Conservation (phyloP, 257 asterid genomes). For the Solanum gracilifrons region DNA sequence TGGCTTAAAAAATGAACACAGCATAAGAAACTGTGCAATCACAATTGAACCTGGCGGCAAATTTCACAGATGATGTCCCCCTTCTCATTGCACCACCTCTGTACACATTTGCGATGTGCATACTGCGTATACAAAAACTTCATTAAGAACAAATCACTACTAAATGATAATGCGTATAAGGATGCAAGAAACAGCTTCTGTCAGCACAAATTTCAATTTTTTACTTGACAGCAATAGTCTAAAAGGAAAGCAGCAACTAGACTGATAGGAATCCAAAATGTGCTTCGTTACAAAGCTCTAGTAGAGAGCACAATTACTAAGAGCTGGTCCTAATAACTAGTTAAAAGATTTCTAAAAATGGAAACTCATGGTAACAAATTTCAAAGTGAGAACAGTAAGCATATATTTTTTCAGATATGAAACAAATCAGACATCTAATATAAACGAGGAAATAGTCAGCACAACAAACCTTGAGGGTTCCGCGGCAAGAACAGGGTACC, state of each 20-base stretch:
- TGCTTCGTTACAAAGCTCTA: not conserved
- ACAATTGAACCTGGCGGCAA: slow-evolving; percentile 39
- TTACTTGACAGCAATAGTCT: not conserved
- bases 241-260: not conserved
- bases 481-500: slow-evolving; percentile 77
- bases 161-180: not conserved
- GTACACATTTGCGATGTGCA: slow-evolving; percentile 76
- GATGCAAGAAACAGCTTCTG: not conserved
- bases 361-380: not conserved
- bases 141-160: not conserved
- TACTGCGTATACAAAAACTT: slow-evolving; percentile 26
- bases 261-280: not conserved
- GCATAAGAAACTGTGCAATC: not conserved
- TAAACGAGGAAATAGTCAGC: not conserved
- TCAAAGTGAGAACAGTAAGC: not conserved
- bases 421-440: not conserved
- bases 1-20: not conserved
- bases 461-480: slow-evolving; percentile 63
- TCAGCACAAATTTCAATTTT: not conserved
- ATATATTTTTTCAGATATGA: not conserved
- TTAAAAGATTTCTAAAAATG: not conserved
- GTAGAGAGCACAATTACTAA: not conserved
- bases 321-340: not conserved
- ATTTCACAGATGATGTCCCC: slow-evolving; percentile 85
- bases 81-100: slow-evolving; percentile 85